Percentiles rank a stretch among this genome's conserved stretches.
Evolutionary conservation across 129 eudicot species (phyloP).

Genomic region (Ambrosia artemisiifolia): DNA sequence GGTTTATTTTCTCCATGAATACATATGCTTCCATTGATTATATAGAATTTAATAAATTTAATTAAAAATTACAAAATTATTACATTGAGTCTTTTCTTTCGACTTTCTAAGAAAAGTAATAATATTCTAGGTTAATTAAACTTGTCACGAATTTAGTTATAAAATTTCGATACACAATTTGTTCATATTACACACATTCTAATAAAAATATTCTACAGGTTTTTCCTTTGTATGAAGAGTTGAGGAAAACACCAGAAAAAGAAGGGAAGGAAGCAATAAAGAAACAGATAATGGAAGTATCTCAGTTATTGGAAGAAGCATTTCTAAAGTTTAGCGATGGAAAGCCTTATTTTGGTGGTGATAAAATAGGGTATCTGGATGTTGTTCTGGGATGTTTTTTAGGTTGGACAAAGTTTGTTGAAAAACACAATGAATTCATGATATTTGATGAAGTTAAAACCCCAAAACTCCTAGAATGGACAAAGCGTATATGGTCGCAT

Average conservation of each 20-base stretch:
- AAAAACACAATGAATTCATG: constrained; percentile 20
- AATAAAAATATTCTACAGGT: constrained; percentile 5
- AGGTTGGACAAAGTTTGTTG: constrained; percentile 34
- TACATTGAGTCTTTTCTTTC: no score
- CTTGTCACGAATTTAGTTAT: no score
- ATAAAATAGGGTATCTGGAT: constrained; percentile 48
- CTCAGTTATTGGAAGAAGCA: constrained; percentile 40
- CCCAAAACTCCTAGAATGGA: constrained; percentile 38
- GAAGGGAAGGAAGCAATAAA: constrained; percentile 22
- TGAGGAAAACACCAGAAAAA: constrained; percentile 2
- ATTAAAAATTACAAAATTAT: no score
- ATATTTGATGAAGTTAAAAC: constrained; percentile 38
- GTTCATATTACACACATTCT: no score
- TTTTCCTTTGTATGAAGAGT: not conserved
- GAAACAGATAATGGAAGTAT: constrained; percentile 18
- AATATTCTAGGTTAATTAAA: no score
- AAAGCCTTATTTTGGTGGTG: constrained; percentile 52
- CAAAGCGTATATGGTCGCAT: constrained; percentile 24
- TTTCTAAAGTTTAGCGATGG: constrained; percentile 58
- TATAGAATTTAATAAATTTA: no score
- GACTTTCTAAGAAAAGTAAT: no score
- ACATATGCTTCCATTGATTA: no score
- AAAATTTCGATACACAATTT: no score
- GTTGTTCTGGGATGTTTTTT: constrained; percentile 51
- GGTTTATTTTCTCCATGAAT: no score